phyloP scores from a whole-genome alignment of 2,329 filamentous ascomycete species.

The Fusarium albidum region DNA sequence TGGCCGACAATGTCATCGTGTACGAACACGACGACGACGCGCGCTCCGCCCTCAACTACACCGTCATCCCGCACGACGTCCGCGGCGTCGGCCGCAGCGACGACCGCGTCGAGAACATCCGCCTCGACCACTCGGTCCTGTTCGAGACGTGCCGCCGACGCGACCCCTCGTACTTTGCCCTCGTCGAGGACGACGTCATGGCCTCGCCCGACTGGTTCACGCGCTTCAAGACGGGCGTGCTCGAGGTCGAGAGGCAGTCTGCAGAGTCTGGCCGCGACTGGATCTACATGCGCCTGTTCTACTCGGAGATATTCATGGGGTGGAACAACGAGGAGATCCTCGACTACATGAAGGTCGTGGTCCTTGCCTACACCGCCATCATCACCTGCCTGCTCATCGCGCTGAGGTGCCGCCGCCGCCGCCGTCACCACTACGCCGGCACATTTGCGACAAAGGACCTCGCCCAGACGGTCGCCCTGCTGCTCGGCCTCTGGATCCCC shows the following conservation, averaged over 20 bases:
- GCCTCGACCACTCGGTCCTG: slow-evolving; percentile 45
- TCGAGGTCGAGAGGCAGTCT: slow-evolving; percentile 38
- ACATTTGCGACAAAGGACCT: slow-evolving; percentile 28
- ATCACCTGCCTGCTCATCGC: slow-evolving; percentile 20
- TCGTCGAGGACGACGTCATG: slow-evolving; percentile 50
- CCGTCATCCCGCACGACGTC: slow-evolving; percentile 33
- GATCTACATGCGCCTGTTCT: slow-evolving; percentile 50
- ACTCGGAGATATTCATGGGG: slow-evolving; percentile 49
- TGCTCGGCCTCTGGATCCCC: slow-evolving; percentile 43
- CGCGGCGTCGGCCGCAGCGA: slow-evolving; percentile 36
- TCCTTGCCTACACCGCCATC: slow-evolving; percentile 37
- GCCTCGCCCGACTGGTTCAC: slow-evolving; percentile 46
- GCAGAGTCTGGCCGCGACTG: slow-evolving; percentile 36
- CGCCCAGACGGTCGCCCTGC: slow-evolving; percentile 37
- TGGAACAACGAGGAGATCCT: slow-evolving; percentile 49
- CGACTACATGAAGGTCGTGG: slow-evolving; percentile 39
- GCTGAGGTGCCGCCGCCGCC: slow-evolving; percentile 17
- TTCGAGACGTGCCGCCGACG: slow-evolving; percentile 43
- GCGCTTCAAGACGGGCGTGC: slow-evolving; percentile 40
- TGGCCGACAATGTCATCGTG: slow-evolving; percentile 46
- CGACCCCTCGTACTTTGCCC: slow-evolving; percentile 45
- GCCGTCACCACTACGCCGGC: slow-evolving; percentile 9
- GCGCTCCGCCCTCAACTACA: slow-evolving; percentile 18
- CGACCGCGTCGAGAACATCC: slow-evolving; percentile 44
- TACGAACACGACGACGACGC: slow-evolving; percentile 34